phyloP scores from a whole-genome alignment of 345 rosid species.

The Brassica juncea region DNA sequence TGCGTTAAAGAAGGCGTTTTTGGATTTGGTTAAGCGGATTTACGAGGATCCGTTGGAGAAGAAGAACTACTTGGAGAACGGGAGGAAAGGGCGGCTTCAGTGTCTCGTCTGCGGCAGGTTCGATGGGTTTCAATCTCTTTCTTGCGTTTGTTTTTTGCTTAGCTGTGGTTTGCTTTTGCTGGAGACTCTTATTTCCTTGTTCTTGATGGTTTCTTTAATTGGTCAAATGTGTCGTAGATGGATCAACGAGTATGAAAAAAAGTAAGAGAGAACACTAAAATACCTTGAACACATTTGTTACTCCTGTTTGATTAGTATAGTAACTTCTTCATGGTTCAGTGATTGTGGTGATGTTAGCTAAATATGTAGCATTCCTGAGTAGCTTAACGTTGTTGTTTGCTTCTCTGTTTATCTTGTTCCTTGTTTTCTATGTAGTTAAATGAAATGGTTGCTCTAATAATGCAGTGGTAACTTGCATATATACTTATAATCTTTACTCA shows the following conservation, averaged over 20 bases:
- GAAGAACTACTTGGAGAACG: slow-evolving; percentile 76
- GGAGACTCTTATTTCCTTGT: slow-evolving; percentile 28
- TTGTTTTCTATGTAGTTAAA: neutral
- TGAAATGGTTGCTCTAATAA: neutral
- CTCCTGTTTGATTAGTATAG: slow-evolving; percentile 1
- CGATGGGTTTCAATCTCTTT: slow-evolving; percentile 40
- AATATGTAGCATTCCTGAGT: neutral
- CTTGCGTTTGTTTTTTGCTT: slow-evolving; percentile 27
- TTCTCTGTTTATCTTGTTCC: slow-evolving; percentile 2
- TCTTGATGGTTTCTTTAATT: slow-evolving; percentile 25
- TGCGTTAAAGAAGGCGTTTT: slow-evolving; percentile 66
- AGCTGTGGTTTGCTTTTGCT: slow-evolving; percentile 23
- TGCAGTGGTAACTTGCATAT: neutral
- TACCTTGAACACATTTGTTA: neutral
- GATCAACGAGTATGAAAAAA: slow-evolving; percentile 14
- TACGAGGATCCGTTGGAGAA: slow-evolving; percentile 63
- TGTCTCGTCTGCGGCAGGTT: slow-evolving; percentile 93
- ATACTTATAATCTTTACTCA: neutral
- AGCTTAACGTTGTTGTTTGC: slow-evolving; percentile 13
- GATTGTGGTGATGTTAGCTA: slow-evolving; percentile 14
- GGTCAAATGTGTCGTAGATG: slow-evolving; percentile 13
- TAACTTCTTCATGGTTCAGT: slow-evolving; percentile 6
- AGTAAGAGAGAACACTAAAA: slow-evolving; percentile 19
- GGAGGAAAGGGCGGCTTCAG: slow-evolving; percentile 71
- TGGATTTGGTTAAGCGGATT: slow-evolving; percentile 60